Evolutionary conservation across 768 basidiomycete genomes (phyloP), one percentile per base, ranked within the genome.

Genomic region (Boletus insuetus): DNA sequence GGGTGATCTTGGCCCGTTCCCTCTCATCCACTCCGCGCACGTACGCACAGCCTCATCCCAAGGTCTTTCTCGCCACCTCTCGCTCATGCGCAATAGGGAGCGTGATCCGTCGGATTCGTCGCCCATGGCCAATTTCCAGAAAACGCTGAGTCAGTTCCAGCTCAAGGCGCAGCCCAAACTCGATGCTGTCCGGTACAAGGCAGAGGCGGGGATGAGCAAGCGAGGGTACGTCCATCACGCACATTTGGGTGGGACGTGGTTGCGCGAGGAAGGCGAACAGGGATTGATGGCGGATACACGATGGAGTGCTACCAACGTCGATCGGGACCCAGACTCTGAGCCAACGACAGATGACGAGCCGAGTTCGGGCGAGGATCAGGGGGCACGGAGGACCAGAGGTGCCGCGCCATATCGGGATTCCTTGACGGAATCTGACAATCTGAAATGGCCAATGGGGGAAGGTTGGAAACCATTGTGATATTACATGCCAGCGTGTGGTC

Each of bases 111-210:
- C 46, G 51, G 68, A 61, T 38, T 63, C 60, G 48, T 71, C 74
- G 3, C 68, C 74, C 22, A 68, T 79, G 8, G 66, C 74, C 31
- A 65, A 67, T 46, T 66, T 84, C 34, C 79, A 81, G 58, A 72
- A 74, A 26, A 79, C 79, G 52, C 59, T 82, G 46, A 73, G 63
- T 11, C 64, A 64, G 32, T 62, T 78, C 10, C 73, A 73, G n/a
- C 66, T 69, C 49, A 65, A 63, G 19, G 75, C 75, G 13, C 77
- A 82, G 62, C 85, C 84, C 0, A 77, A 72, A 42, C 64, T 87
- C 24, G 85, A 87, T 53, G 79, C 80, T 31, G 86, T 83, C 24
- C 72, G 84, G 56, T 88, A 81, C 69, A 88, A 88, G 69, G 86
- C 85, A 0, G 86, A 88, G 67, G 87, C 86, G 19, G 86, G 85